phyloP scores from a whole-genome alignment of 2,329 filamentous ascomycete genomes.

The Colletotrichum filicis region DNA sequence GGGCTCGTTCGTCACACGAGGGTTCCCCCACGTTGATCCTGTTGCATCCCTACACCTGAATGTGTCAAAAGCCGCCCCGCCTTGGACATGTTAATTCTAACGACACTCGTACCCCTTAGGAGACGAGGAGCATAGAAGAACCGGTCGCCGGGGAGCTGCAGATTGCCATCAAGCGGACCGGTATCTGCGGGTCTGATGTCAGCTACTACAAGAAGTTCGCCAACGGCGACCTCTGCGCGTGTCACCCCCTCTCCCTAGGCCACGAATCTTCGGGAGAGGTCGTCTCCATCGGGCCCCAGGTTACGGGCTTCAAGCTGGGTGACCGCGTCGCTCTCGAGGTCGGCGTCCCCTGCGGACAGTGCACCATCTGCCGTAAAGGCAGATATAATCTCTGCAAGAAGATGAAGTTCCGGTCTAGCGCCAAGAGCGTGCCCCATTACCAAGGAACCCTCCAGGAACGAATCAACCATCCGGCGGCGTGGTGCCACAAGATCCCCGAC shows the following conservation, averaged over 20 bases:
- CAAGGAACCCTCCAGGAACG: conserved; percentile 71
- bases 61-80: conserved; percentile 14
- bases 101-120: conserved; percentile 47
- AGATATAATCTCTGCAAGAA: conserved; percentile 71
- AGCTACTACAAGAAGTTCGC: conserved; percentile 79
- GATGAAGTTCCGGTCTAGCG: conserved; percentile 71
- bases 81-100: conserved; percentile 34
- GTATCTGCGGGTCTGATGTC: conserved; percentile 77
- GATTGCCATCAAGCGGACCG: conserved; percentile 72
- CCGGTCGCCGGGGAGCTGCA: conserved; percentile 68
- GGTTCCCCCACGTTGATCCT: conserved; percentile 35
- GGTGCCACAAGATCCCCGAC: conserved; percentile 74
- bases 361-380: conserved; percentile 62
- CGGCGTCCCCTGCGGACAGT: conserved; percentile 64
- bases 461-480: conserved; percentile 70
- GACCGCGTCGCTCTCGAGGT: conserved; percentile 70
- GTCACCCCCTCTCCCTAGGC: conserved; percentile 72
- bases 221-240: conserved; percentile 76
- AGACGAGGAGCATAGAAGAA: conserved; percentile 59
- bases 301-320: conserved; percentile 62
- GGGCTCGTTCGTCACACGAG: conserved; percentile 43
- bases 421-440: conserved; percentile 71
- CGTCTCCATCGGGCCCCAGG: conserved; percentile 63
- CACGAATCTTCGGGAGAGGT: conserved; percentile 71
- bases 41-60: conserved; percentile 13